Conservation (phyloP, 2,329 filamentous ascomycete species). For the Colletotrichum chlorophyti region DNA sequence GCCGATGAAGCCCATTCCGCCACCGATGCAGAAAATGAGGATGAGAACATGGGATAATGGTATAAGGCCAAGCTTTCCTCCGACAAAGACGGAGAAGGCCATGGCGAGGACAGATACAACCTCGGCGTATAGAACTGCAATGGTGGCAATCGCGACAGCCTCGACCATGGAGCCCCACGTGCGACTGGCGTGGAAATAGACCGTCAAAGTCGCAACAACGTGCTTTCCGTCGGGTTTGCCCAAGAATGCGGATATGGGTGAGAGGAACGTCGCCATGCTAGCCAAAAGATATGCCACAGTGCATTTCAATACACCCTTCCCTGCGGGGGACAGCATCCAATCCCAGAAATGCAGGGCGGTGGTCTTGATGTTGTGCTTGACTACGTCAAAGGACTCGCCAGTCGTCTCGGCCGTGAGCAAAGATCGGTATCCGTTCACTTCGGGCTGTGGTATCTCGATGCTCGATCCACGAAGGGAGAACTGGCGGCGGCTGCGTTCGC, state of each 20-base stretch:
- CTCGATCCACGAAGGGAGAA: slow-evolving; percentile 74
- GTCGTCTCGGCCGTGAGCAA: slow-evolving; percentile 44
- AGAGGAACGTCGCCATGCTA: slow-evolving; percentile 84
- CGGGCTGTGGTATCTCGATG: slow-evolving; percentile 38
- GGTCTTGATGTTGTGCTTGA: slow-evolving; percentile 45
- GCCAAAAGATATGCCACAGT: slow-evolving; percentile 88
- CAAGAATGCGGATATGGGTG: slow-evolving; percentile 73
- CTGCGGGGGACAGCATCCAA: slow-evolving; percentile 75
- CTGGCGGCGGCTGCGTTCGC: slow-evolving; percentile 80
- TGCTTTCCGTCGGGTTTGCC: slow-evolving; percentile 92
- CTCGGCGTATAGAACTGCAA: slow-evolving; percentile 75
- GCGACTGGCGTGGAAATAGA: slow-evolving; percentile 92
- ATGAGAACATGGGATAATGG: slow-evolving; percentile 80
- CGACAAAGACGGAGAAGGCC: slow-evolving; percentile 73
- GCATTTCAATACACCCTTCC: slow-evolving; percentile 86
- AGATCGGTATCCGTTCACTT: slow-evolving; percentile 40
- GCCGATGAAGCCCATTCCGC: slow-evolving; percentile 84
- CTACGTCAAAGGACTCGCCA: slow-evolving; percentile 41
- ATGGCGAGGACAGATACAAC: slow-evolving; percentile 83
- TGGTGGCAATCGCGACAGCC: slow-evolving; percentile 76
- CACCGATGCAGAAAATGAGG: slow-evolving; percentile 83
- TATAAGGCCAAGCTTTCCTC: slow-evolving; percentile 68
- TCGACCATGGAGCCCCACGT: slow-evolving; percentile 90
- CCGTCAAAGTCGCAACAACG: slow-evolving; percentile 89
- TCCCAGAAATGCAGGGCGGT: slow-evolving; percentile 50